Percentiles rank a stretch among this genome's conserved stretches.
phyloP scores from a whole-genome alignment of 2,329 filamentous ascomycete species.

The Clarireedia monteithiana region DNA sequence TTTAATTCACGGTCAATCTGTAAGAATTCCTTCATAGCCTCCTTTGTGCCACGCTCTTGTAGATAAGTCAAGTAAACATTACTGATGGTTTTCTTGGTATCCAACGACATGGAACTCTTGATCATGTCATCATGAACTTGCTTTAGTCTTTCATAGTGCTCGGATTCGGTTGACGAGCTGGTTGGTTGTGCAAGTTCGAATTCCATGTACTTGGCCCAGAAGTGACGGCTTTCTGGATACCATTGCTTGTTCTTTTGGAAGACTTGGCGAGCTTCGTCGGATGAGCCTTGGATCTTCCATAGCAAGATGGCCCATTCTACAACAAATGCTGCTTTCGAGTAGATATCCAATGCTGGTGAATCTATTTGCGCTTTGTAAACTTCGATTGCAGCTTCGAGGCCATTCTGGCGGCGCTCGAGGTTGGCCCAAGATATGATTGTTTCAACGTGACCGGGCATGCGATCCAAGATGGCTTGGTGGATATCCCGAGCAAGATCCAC shows the following conservation, averaged over 20 bases:
- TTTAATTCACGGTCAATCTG: conserved; percentile 79
- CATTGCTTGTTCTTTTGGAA: conserved; percentile 77
- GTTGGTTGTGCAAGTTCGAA: conserved; percentile 85
- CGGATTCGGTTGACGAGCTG: conserved; percentile 51
- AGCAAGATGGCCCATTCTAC: conserved; percentile 81
- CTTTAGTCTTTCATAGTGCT: conserved; percentile 68
- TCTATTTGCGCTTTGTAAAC: conserved; percentile 78
- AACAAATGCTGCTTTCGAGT: conserved; percentile 78
- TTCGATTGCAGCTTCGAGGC: conserved; percentile 75
- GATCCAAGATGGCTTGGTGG: conserved; percentile 69
- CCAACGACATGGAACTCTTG: conserved; percentile 57
- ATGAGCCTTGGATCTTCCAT: conserved; percentile 79
- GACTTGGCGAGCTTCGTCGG: conserved; percentile 73
- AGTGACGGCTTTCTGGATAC: conserved; percentile 77
- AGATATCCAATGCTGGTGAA: conserved; percentile 60
- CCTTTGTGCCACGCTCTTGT: conserved; percentile 71
- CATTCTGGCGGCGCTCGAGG: conserved; percentile 72
- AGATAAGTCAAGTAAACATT: conserved; percentile 77
- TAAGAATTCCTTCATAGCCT: conserved; percentile 81
- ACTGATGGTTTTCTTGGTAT: conserved; percentile 66
- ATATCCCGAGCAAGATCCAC: conserved; percentile 76
- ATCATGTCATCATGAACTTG: conserved; percentile 70
- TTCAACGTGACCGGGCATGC: conserved; percentile 75
- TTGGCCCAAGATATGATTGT: conserved; percentile 85
- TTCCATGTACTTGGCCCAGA: conserved; percentile 83